Evolutionary conservation across 2,329 filamentous ascomycete genomes (phyloP), one percentile per base, ranked within the genome.

Genomic region (Exophiala sp.): DNA sequence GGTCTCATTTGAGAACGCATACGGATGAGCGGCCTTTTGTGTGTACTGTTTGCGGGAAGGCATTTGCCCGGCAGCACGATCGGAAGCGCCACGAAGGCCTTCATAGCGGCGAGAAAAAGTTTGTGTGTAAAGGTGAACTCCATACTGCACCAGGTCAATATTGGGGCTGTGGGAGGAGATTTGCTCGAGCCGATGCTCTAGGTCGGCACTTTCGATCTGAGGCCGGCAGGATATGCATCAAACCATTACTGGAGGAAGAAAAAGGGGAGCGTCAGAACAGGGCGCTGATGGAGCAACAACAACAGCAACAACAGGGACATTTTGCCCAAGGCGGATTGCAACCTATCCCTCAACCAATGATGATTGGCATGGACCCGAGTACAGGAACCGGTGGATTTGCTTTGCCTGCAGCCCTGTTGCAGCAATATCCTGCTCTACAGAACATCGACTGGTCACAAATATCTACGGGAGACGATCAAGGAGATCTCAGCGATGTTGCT

Each of bases 71-170:
- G 21, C 93, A 98, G 65, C 93, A 98, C 65, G 93, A 98, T 66
- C 85, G 93, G 39, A 98, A 98, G 70, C 85, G 93, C 32, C 93
- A 98, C 68, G 93, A 98, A 70, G 90, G 91, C 32, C 73, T 98
- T 35, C 93, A 98, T 64, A 94, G 88, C 0, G 93, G 93, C 35
- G 93, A 98, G 72, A 98, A 97, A 80, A 97, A 95, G 65, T 98
- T 97, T 65, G 87, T 97, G 6, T 98, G 93, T 70, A 89, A 88
- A 60, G 93, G 93, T 46, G 86, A 90, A 51, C 80, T 98, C 43
- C 90, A 91, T 59, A 57, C 57, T 3, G 32, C 50, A 8, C 81
- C 81, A 1, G 83, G 84, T 40, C 84, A 84, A 3, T 81, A 86
- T 58, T 98, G 93, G 93, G 93, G 93, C 16, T 98, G 93, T 60